Base-by-base conservation (phyloP, 352 stramenopile species). In the Phytophthora kernoviae region DNA sequence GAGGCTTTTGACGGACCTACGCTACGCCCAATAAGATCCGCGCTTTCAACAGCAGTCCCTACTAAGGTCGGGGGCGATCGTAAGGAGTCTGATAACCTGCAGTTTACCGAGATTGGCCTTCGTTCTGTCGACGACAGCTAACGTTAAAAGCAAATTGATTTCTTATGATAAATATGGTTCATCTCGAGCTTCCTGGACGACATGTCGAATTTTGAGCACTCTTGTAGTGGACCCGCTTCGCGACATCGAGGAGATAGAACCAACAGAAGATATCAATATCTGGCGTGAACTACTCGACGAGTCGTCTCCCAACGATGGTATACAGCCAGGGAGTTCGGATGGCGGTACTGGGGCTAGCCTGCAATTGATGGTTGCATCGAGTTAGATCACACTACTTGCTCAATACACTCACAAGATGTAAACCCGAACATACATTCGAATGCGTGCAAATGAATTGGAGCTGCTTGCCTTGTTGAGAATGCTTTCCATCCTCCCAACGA, bases 41-140 rank as follows among this genome's bases (percentile, higher is more conserved):
- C 34, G 41, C 41, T 26, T 22, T 4, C 21, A 42, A 33, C 40
- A 3, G 34, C 20, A 20, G 17, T 32, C 30, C 10, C 49, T 26
- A 48, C 47, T 4, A 68, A 73, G 22, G 5, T 27, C 17, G 1
- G 33, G 34, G 21, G 33, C 15, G 53, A 71, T 11, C 32, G 42
- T 21, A 66, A 69, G 30, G 48, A 59, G 12, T 50, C 41, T n/a
- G 58, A 68, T 10, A 74, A 77, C 17, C 60, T 81, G 9, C 70
- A 80, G 34, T 91, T 91, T 64, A 84, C 77, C 0, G 81, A 91
- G 40, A 91, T 91, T 30, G 79, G 62, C 18, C 51, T 87, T n/a
- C 75, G 88, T 43, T 75, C 79, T 36, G 47, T 79, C 14, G 70
- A 79, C 37, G 66, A 77, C 36, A 54, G 70, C 27, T 56, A 46